phyloP scores from a whole-genome alignment of 768 basidiomycete genomes.

The Russula compacta region DNA sequence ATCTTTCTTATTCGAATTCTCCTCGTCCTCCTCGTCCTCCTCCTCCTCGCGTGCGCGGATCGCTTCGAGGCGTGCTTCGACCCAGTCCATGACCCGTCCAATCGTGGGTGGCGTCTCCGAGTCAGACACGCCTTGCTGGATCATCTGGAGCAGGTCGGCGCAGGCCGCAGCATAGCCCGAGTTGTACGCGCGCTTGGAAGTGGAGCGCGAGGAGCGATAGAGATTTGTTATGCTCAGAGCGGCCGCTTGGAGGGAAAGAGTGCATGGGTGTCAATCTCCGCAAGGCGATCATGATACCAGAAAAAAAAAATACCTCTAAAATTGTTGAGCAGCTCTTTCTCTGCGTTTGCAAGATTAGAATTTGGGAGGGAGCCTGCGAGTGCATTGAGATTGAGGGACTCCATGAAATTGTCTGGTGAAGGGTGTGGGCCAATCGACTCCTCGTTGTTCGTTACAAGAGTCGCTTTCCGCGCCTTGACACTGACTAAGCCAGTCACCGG shows the following conservation, averaged over 20 bases:
- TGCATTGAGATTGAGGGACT: slow-evolving; percentile 71
- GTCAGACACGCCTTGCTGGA: slow-evolving; percentile 73
- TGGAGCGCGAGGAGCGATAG: slow-evolving; percentile 68
- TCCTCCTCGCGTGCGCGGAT: slow-evolving; percentile 68
- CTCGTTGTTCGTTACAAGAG: neutral
- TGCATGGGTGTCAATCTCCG: slow-evolving; percentile 19
- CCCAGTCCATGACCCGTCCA: slow-evolving; percentile 77
- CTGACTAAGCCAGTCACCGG: neutral
- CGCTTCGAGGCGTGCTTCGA: slow-evolving; percentile 72
- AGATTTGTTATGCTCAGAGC: slow-evolving; percentile 79
- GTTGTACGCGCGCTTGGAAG: slow-evolving; percentile 73
- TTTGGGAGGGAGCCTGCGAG: slow-evolving; percentile 67
- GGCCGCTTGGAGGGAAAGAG: slow-evolving; percentile 44
- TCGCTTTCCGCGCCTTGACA: neutral
- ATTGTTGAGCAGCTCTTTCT: slow-evolving; percentile 72
- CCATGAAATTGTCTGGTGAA: slow-evolving; percentile 34
- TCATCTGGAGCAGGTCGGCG: slow-evolving; percentile 70
- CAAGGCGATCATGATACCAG: slow-evolving; percentile 1
- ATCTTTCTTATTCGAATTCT: slow-evolving; percentile 35
- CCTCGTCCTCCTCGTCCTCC: slow-evolving; percentile 76
- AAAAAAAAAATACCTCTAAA: slow-evolving; percentile 51
- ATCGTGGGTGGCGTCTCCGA: slow-evolving; percentile 43
- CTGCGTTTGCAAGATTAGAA: slow-evolving; percentile 63
- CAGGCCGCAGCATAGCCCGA: slow-evolving; percentile 74
- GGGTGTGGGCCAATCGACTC: neutral